These are phyloP conservation scores for Metschnikowia reukaufii DNA, from an alignment of 805 yeast species.

Conservation along the genomic window DNA sequence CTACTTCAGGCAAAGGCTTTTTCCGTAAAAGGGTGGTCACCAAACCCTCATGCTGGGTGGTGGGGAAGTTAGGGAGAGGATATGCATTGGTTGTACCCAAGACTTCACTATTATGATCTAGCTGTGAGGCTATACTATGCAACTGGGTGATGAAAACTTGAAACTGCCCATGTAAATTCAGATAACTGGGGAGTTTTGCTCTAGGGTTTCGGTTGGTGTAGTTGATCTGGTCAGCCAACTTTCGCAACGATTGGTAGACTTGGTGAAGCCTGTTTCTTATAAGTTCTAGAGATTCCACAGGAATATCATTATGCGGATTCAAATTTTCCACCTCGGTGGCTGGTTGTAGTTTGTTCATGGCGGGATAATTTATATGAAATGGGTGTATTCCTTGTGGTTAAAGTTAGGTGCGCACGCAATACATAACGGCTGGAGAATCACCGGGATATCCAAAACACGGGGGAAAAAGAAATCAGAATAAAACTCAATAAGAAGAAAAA, in stretches of 20 bases:
- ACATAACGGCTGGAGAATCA: not conserved
- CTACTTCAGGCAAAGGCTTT: slow-evolving; percentile 87
- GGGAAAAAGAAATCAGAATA: too few species aligned
- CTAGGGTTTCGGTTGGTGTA: slow-evolving; percentile 37
- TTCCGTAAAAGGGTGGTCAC: slow-evolving; percentile 83
- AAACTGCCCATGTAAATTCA: slow-evolving; percentile 78
- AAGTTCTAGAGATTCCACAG: slow-evolving; percentile 40
- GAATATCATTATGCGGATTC: slow-evolving; percentile 27
- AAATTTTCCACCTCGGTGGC: slow-evolving; percentile 42
- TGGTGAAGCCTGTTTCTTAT: slow-evolving; percentile 43
- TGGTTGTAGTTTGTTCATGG: slow-evolving; percentile 12
- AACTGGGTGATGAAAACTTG: slow-evolving; percentile 82
- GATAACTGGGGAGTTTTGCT: slow-evolving; percentile 47
- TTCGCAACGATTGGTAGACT: slow-evolving; percentile 41
- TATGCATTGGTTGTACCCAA: slow-evolving; percentile 71
- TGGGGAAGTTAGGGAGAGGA: slow-evolving; percentile 83
- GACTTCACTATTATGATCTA: slow-evolving; percentile 59
- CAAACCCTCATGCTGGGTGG: slow-evolving; percentile 78
- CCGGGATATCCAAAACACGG: too few species aligned
- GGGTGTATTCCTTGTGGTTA: not conserved
- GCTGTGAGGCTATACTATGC: slow-evolving; percentile 67
- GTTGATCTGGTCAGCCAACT: slow-evolving; percentile 37
- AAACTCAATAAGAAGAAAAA: too few species aligned
- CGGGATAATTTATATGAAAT: not conserved
- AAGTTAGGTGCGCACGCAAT: not conserved